phyloP scores from a whole-genome alignment of 768 basidiomycete genomes.

The Tulasnella sp. region DNA sequence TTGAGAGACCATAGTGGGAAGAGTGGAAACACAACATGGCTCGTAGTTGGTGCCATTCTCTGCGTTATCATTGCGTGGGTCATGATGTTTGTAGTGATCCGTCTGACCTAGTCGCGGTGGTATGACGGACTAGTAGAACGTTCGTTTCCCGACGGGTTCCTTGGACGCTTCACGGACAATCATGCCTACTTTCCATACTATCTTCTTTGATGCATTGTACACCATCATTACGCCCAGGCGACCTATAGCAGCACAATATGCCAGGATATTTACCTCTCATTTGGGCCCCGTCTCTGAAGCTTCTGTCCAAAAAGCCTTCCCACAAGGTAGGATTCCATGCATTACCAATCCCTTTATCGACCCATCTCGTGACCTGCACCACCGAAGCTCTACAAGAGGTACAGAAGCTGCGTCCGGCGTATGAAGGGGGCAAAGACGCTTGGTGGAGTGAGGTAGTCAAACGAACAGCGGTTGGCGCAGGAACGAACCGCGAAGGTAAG shows the following conservation, averaged over 20 bases:
- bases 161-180: too few species aligned
- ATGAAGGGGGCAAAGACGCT: constrained; percentile 30
- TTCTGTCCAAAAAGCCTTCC: constrained; percentile 46
- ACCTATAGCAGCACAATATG: constrained; percentile 56
- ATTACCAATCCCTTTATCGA: not conserved
- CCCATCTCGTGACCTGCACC: not conserved
- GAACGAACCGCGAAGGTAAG: constrained; percentile 46
- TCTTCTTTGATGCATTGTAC: constrained; percentile 68
- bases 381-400: constrained; percentile 33
- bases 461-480: constrained; percentile 62
- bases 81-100: constrained; percentile 55
- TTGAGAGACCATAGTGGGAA: constrained; percentile 50
- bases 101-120: constrained; percentile 42
- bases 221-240: constrained; percentile 59
- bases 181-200: constrained; percentile 28
- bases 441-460: constrained; percentile 78
- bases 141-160: not conserved
- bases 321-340: constrained; percentile 17
- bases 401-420: constrained; percentile 48
- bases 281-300: constrained; percentile 47
- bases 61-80: constrained; percentile 51
- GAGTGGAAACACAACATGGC: constrained; percentile 59
- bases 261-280: constrained; percentile 52
- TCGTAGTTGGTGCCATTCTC: constrained; percentile 49
- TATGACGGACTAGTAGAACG: too few species aligned